Base-by-base conservation (phyloP, 1,284 basidiomycete species). In the Ceratobasidium sp. region DNA sequence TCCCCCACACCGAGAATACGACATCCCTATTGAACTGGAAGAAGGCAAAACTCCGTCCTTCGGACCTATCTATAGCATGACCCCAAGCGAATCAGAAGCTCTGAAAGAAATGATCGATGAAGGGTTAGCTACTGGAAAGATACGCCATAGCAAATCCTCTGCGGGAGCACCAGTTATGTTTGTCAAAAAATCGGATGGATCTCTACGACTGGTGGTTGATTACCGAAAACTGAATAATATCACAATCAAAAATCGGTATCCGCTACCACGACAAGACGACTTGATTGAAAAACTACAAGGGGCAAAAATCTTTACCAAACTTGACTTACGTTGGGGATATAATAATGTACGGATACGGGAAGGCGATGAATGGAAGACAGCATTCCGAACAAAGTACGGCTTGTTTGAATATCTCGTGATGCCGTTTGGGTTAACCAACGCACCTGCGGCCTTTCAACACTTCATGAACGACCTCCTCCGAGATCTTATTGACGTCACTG, bases 151-250 rank as follows among this genome's bases (percentile, higher is more conserved):
- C 9, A 58, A n/a, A 10, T 58, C 13, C 1, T n/a, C 55, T n/a
- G 55, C 55, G 7, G 55, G 20, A 6, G 7, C 55, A 10, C 4
- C 55, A n/a, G 82, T 89, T 49, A 83, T 90, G 0, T 90, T 90
- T 78, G 84, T 88, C 44, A 84, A 84, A 66, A 89, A 89, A 81
- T 89, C 89, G 81, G 85, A 86, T 78, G 86, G 87, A 2, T 70
- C 79, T 0, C 79, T 86, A 0, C 81, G 85, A 0, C 82, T 87
- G 86, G 86, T 86, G 68, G 84, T 88, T 1, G 86, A 90, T 79
- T 90, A 87, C 80, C 82, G 85, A 1, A 82, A 83, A 5, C 82
- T 90, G 82, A 49, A 49, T 7, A 2, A 18, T 49, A 49, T 49
- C 10, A 49, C 46, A 1, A 18, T 49, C 10, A 49, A 49, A 77